Evolutionary conservation across 352 stramenopile species (phyloP).

Genomic region (Thalassiosira exigua): DNA sequence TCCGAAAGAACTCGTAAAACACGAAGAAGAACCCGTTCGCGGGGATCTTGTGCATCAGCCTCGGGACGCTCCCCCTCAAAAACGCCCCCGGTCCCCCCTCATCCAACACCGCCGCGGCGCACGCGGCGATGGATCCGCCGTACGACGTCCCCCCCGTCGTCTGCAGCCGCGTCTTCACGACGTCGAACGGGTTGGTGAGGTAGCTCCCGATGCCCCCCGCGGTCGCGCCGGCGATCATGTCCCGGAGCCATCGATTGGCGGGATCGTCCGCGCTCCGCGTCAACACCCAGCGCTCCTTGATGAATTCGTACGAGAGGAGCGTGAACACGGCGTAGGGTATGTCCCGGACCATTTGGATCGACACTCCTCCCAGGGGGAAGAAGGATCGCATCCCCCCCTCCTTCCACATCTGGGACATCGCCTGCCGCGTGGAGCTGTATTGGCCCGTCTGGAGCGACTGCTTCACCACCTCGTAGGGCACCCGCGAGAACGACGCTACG

Average conservation of each 20-base stretch:
- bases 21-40: constrained; percentile 89
- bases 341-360: constrained; percentile 86
- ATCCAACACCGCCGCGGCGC: constrained; percentile 53
- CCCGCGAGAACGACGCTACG: constrained; percentile 84
- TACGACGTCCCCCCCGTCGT: constrained; percentile 58
- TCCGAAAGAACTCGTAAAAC: constrained; percentile 87
- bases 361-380: constrained; percentile 78
- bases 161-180: constrained; percentile 87
- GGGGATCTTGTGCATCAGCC: constrained; percentile 88
- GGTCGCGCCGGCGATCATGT: constrained; percentile 80
- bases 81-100: constrained; percentile 82
- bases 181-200: constrained; percentile 86
- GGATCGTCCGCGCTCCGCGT: constrained; percentile 32
- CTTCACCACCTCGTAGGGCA: constrained; percentile 89
- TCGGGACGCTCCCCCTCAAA: constrained; percentile 81
- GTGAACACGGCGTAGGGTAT: constrained; percentile 89
- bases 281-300: constrained; percentile 72
- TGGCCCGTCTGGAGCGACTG: constrained; percentile 86
- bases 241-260: constrained; percentile 50
- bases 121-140: constrained; percentile 66
- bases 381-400: constrained; percentile 58
- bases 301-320: constrained; percentile 86
- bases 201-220: constrained; percentile 85
- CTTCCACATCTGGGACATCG: constrained; percentile 72
- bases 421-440: constrained; percentile 75